A percentile compares a stretch with the other conserved stretches of the same genome.
phyloP scores from a whole-genome alignment of 306 rosid genomes.

The Prunus mira region DNA sequence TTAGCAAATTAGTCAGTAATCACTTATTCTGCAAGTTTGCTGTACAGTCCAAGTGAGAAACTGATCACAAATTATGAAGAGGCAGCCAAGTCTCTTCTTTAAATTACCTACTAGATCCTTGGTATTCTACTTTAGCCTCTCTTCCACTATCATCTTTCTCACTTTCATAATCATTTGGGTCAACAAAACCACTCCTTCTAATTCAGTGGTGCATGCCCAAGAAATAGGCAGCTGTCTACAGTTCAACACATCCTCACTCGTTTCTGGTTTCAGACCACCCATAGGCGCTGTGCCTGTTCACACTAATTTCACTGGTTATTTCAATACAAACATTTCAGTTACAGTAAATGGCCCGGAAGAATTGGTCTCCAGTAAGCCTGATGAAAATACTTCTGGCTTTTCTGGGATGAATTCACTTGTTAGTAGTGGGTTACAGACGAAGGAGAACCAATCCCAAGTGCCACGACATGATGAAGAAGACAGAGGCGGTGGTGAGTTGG shows the following conservation, averaged over 20 bases:
- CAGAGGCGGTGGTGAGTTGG: no score
- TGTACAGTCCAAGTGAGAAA: neutral
- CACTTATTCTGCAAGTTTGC: no score
- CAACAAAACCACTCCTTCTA: slow-evolving; percentile 39
- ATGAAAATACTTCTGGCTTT: no score
- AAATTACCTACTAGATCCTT: slow-evolving; percentile 64
- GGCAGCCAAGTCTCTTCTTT: slow-evolving; percentile 69
- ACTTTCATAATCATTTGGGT: slow-evolving; percentile 60
- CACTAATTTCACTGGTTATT: slow-evolving; percentile 9
- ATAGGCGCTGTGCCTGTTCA: slow-evolving; percentile 12
- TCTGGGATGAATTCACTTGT: no score
- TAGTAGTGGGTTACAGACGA: no score
- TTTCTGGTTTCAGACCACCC: no score
- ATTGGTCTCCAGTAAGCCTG: neutral
- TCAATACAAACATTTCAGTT: slow-evolving; percentile 36
- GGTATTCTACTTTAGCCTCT: slow-evolving; percentile 60
- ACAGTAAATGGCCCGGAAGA: neutral
- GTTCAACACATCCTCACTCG: no score
- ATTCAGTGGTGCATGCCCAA: slow-evolving; percentile 24
- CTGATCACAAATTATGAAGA: slow-evolving; percentile 45
- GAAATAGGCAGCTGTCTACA: slow-evolving; percentile 1
- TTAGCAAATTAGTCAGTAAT: no score
- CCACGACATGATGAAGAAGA: no score
- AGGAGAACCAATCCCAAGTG: no score
- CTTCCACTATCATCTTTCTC: slow-evolving; percentile 57